Base-by-base conservation (phyloP, 1,284 basidiomycete species). In the Xerocomus minutiporus region DNA sequence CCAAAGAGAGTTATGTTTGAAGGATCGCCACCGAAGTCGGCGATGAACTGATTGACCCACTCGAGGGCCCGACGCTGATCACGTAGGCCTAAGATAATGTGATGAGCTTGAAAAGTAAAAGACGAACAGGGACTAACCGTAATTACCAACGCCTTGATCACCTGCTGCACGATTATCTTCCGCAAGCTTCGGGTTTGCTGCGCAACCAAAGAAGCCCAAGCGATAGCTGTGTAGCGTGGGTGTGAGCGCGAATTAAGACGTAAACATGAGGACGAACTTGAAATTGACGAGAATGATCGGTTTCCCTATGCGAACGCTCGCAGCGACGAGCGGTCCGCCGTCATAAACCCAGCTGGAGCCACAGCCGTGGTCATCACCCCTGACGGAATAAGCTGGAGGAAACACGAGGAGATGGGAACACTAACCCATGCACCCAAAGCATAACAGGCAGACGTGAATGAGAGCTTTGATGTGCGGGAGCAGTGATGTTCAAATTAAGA, bases 351-450 rank as follows among this genome's bases (percentile, higher is more conserved):
- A 89, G 61, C 78, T 80, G 5, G 86, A 86, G 7, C 86, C 87
- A 52, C 80, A 82, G 20, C 87, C 87, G 59, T 79, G 73, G 63
- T 86, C 80, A 9, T 80, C 82, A 41, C 87, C 86, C 23, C 86
- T 88, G 59, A 48, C 32, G 47, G 47, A 50, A 56, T 61, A 40
- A 59, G 58, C 53, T 46, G 23, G 42, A 48, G 44, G 50, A 46
- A 56, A 53, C 29, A 44, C 44, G 46, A 48, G 50, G 25, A 41
- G 20, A 47, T 11, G 41, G 31, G 45, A 51, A 38, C 35, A 71
- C 78, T 46, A 59, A 88, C 86, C 87, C 86, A 67, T 89, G 86
- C 17, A 89, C 73, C 86, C 86, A 89, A 40, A 88, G 65, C 86
- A 89, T 88, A 55, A 89, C 86, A 7, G 87, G 86, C 12, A 84